Evolutionary conservation across 805 yeast genomes (phyloP).

Genomic region (Lipomyces anomalus): DNA sequence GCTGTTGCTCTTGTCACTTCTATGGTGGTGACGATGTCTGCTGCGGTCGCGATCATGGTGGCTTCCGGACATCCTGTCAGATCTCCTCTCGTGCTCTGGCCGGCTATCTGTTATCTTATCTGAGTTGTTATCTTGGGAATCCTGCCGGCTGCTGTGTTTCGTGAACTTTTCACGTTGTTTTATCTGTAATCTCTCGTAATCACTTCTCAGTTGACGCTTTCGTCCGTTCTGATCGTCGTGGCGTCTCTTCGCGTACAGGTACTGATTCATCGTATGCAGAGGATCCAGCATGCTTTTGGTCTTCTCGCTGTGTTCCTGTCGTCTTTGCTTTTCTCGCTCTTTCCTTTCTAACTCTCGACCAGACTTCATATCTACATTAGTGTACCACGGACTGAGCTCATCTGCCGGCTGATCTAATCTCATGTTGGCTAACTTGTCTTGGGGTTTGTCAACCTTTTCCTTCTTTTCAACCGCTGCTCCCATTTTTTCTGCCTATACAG

Average conservation of each 20-base stretch:
- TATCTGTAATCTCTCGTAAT: too few relatives aligned
- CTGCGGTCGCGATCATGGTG: too few relatives aligned
- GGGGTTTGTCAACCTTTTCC: conserved; percentile 1
- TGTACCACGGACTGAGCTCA: conserved; percentile 16
- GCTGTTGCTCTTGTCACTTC: too few relatives aligned
- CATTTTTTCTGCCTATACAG: background rate
- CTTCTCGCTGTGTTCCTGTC: background rate
- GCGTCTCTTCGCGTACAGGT: background rate
- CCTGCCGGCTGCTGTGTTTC: too few relatives aligned
- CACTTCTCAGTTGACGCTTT: background rate
- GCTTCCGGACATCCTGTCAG: too few relatives aligned
- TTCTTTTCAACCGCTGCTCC: background rate
- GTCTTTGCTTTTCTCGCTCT: conserved; percentile 3
- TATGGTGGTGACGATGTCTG: too few relatives aligned
- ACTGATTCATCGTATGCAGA: background rate
- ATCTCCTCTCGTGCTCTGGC: too few relatives aligned
- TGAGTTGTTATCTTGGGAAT: too few relatives aligned
- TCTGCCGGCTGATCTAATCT: conserved; percentile 11
- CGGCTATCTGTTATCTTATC: too few relatives aligned
- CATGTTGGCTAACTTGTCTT: conserved; percentile 8
- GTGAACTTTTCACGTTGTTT: too few relatives aligned
- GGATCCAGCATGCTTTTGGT: conserved; percentile 3
- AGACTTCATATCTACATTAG: conserved; percentile 4
- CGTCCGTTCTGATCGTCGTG: background rate
- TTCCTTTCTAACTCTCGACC: background rate